phyloP scores from a whole-genome alignment of 2,329 filamentous ascomycete species.

The Trichoderma simmonsii region DNA sequence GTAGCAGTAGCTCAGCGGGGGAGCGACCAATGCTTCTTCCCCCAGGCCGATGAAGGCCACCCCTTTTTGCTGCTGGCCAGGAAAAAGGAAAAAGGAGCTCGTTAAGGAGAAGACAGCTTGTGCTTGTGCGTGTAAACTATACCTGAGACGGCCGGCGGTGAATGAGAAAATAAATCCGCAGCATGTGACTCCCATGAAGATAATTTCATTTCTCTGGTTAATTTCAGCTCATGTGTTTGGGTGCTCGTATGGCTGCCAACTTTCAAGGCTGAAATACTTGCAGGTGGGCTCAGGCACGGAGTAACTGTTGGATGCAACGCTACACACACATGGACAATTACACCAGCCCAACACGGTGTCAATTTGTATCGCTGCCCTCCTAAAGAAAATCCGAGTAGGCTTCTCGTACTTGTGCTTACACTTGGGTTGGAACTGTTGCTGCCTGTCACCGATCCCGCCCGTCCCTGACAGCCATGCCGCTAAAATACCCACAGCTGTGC shows the following conservation, averaged over 20 bases:
- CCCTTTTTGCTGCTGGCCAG: background rate
- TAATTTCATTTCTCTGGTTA: background rate
- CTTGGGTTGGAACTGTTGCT: background rate
- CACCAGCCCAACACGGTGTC: background rate
- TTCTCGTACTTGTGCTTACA: background rate
- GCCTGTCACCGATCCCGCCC: background rate
- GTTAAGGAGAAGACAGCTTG: background rate
- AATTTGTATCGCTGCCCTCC: background rate
- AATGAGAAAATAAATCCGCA: background rate
- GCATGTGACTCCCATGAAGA: background rate
- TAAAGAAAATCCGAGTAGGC: background rate
- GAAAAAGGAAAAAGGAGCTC: constrained; percentile 2
- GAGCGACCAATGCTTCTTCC: background rate
- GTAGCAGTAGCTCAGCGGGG: constrained; percentile 7
- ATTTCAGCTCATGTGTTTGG: background rate
- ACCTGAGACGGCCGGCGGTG: background rate
- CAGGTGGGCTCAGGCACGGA: background rate
- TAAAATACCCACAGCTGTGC: background rate
- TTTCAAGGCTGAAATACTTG: background rate
- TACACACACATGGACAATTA: background rate
- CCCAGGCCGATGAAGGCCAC: background rate
- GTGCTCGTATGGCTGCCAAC: background rate
- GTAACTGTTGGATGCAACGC: background rate
- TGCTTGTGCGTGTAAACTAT: background rate
- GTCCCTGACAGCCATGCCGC: constrained; percentile 3